Evolutionary conservation across 805 yeast genomes (phyloP), one percentile per base, ranked within the genome.

Genomic region (Pichia exigua): DNA sequence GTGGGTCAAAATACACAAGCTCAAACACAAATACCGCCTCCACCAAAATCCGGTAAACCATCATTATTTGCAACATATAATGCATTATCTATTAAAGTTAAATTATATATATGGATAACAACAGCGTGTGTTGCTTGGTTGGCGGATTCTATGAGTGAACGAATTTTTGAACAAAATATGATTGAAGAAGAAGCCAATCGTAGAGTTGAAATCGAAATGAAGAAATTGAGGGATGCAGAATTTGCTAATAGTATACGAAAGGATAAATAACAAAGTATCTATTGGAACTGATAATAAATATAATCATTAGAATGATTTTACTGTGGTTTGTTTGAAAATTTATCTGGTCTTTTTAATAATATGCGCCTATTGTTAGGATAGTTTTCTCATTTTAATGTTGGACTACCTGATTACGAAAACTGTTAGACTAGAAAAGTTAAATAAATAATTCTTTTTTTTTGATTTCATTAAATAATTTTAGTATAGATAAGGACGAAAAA

Each of bases 161-260:
- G 54, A 35, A 58, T 67, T 10, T 60, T 63, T 57, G 65, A 67
- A 43, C 58, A 60, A 32, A 59, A 59, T 30, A 64, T 62, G 67
- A 56, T 65, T 43, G 69, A 66, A 18, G 55, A 57, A 18, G 70
- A 66, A 55, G 70, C 70, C 8, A 52, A 61, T 21, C 51, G 69
- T 47, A 53, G 68, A 18, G 68, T 62, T 22, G 65, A 65, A 15
- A 30, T 57, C 4, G 67, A 67, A 46, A 45, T 66, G 44, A 53
- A 49, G 10, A 54, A 52, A 21, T 26, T 47, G 42, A 45, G 47
- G 42, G 54, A 55, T 28, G 44, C 30, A 21, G 45, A 46, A 27
- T n/a, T 42, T 12, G 20, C 15, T 15, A 35, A 35, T 35, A 35
- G 20, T n/a, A n/a, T 35, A 20, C 45, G 13, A 45, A 22, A 24